Base-by-base conservation (phyloP, 2,329 filamentous ascomycete species). In the Colletotrichum chlorophyti region DNA sequence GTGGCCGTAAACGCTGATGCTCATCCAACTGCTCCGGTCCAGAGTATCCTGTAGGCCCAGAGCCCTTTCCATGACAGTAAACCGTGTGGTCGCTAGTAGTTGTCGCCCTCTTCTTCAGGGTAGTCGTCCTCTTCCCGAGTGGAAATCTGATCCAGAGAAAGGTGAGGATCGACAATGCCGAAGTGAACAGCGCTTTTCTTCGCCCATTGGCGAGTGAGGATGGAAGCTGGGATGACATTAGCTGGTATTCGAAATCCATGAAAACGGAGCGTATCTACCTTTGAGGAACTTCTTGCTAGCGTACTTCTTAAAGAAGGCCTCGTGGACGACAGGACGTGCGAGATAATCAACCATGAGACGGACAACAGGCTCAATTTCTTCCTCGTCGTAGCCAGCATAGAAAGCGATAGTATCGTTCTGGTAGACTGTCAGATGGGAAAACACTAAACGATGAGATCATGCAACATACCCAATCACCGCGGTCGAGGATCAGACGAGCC, bases 251-350 rank as follows among this genome's bases (percentile, higher is more conserved):
- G 27, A 50, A 60, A 43, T 9, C 31, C 6, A 27, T 19, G 23
- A 23, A 11, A 11, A 4, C 4, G 17, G 29, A 14, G 26, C 24
- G 19, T n/a, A 67, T 83, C 78, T 87, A 97, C 94, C 93, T 81
- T 99, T 99, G 68, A 98, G 80, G 79, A 98, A 99, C 79, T 97
- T 97, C 83, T 98, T 99, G 85, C 92, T 96, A 54, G 95, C 95
- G 74, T 99, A 99, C 78, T 99, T 99, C 85, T 96, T 97, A 84
- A 97, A 98, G 83, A 99, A 97, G 32, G 95, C 96, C 73, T 98
- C 94, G 70, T 99, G 95, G 38, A 89, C 85, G 51, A 97, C 91
- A 23, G 94, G 95, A 11, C 91, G 88, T 58, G 91, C 90, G 34
- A 99, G 88, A 73, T 99, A 99, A 74, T 99, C 93, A 61, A 99